Percentiles rank a stretch among this genome's conserved stretches.
Conservation (phyloP, 2,329 filamentous ascomycete species). For the Clarireedia homoeocarpa region DNA sequence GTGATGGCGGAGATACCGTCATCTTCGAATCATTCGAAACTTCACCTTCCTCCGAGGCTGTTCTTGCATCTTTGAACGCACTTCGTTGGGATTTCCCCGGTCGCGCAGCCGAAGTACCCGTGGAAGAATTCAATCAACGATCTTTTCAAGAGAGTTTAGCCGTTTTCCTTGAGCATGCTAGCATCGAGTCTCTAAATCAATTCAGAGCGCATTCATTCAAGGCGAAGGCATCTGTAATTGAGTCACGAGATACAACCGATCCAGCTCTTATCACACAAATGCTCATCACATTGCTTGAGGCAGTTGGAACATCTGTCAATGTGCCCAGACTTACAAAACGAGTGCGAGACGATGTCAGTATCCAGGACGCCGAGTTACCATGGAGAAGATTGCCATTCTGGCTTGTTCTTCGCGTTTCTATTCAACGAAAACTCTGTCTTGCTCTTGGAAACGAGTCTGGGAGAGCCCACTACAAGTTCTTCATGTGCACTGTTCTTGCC, state of each 20-base stretch:
- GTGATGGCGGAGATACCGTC: constrained; percentile 23
- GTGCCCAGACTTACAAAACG: constrained; percentile 43
- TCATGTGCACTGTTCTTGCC: constrained; percentile 43
- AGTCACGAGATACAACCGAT: constrained; percentile 48
- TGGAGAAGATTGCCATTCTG: constrained; percentile 58
- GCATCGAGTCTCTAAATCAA: constrained; percentile 40
- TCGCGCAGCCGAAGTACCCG: constrained; percentile 39
- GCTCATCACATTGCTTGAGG: constrained; percentile 52
- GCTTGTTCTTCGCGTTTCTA: constrained; percentile 51
- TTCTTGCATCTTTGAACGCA: constrained; percentile 43
- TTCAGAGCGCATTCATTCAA: constrained; percentile 47
- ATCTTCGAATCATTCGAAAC: constrained; percentile 55
- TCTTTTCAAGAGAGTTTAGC: constrained; percentile 42
- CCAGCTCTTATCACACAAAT: constrained; percentile 52
- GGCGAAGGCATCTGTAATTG: constrained; percentile 38
- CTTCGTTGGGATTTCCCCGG: constrained; percentile 54
- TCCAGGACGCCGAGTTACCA: constrained; percentile 39
- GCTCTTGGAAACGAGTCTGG: constrained; percentile 35
- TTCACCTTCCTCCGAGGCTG: constrained; percentile 42
- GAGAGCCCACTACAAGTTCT: constrained; percentile 46
- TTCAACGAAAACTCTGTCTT: constrained; percentile 43
- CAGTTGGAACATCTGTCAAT: constrained; percentile 36
- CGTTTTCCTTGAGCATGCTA: constrained; percentile 48
- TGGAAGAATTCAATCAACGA: constrained; percentile 30
- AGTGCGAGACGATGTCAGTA: constrained; percentile 54